Percentiles rank a stretch among this genome's conserved stretches.
Conservation (phyloP, 2,329 filamentous ascomycete genomes). For the Aaosphaeria arxii region DNA sequence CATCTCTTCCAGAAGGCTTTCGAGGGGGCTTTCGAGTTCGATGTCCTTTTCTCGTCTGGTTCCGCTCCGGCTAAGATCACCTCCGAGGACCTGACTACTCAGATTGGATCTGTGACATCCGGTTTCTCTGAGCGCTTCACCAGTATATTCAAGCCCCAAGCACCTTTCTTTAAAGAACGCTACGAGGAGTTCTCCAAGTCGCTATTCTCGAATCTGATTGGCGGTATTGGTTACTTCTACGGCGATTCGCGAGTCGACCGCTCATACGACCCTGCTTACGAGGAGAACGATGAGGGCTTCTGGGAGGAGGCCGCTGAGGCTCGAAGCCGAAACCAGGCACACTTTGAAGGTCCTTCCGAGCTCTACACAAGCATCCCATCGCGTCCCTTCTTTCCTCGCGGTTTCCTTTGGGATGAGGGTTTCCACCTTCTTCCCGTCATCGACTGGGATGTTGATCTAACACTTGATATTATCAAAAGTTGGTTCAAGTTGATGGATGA, state of each 20-base stretch:
- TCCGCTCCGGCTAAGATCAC: conserved; percentile 58
- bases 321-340: conserved; percentile 63
- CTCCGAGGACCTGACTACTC: conserved; percentile 63
- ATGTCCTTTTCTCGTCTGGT: conserved; percentile 81
- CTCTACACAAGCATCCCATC: conserved; percentile 91
- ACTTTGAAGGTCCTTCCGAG: conserved; percentile 77
- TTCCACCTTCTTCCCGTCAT: conserved; percentile 90
- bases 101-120: conserved; percentile 64
- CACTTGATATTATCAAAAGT: conserved; percentile 80
- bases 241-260: conserved; percentile 86
- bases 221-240: conserved; percentile 93
- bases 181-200: conserved; percentile 80
- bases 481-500: conserved; percentile 97
- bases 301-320: conserved; percentile 90
- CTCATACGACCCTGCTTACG: conserved; percentile 87
- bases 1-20: conserved; percentile 92
- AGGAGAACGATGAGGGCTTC: conserved; percentile 92
- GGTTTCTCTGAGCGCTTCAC: conserved; percentile 74
- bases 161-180: conserved; percentile 70
- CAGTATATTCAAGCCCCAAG: conserved; percentile 67
- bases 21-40: conserved; percentile 85
- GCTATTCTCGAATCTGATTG: conserved; percentile 90
- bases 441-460: conserved; percentile 90
- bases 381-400: conserved; percentile 90
- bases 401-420: conserved; percentile 97